Percentiles rank a stretch among this genome's conserved stretches.
phyloP scores from a whole-genome alignment of 768 basidiomycete genomes.

The Strobilomyces confusus region DNA sequence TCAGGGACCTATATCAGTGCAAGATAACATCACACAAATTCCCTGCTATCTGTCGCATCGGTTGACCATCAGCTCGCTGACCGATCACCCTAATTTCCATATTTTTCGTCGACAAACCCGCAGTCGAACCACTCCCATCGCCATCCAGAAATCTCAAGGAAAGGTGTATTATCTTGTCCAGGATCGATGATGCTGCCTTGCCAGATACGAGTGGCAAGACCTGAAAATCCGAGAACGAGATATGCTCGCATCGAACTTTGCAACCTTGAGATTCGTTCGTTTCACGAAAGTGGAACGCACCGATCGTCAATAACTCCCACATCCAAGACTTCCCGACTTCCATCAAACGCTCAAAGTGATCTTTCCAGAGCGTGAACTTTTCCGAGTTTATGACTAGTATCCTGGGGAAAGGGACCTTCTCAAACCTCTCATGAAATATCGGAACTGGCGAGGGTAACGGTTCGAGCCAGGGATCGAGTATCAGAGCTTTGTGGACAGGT shows the following conservation, averaged over 20 bases:
- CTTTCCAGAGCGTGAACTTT: slow-evolving; percentile 73
- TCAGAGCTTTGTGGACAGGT: slow-evolving; percentile 53
- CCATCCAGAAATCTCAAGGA: slow-evolving; percentile 25
- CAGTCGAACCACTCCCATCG: neutral
- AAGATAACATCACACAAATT: slow-evolving; percentile 20
- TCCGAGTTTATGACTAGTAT: slow-evolving; percentile 75
- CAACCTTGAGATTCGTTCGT: neutral
- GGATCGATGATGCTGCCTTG: slow-evolving; percentile 17
- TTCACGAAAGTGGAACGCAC: slow-evolving; percentile 29
- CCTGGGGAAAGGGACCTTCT: slow-evolving; percentile 27
- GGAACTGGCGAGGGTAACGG: slow-evolving; percentile 62
- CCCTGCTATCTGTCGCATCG: slow-evolving; percentile 22
- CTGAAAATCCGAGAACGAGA: slow-evolving; percentile 29
- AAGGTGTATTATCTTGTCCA: slow-evolving; percentile 21
- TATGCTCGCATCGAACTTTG: slow-evolving; percentile 23
- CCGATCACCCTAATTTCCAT: slow-evolving; percentile 23
- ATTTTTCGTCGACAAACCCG: slow-evolving; percentile 9
- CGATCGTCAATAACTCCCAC: slow-evolving; percentile 44
- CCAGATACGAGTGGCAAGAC: slow-evolving; percentile 19
- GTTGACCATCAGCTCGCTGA: slow-evolving; percentile 22
- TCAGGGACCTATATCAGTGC: slow-evolving; percentile 12
- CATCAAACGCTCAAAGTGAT: slow-evolving; percentile 60
- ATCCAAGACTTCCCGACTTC: slow-evolving; percentile 56
- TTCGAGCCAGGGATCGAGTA: slow-evolving; percentile 85
- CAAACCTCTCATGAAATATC: slow-evolving; percentile 13